A percentile compares a stretch with the other conserved stretches of the same genome.
These are phyloP conservation scores for Paramecium caudatum DNA, from an alignment of 73 alveolate genomes.

Conservation along the genomic window DNA sequence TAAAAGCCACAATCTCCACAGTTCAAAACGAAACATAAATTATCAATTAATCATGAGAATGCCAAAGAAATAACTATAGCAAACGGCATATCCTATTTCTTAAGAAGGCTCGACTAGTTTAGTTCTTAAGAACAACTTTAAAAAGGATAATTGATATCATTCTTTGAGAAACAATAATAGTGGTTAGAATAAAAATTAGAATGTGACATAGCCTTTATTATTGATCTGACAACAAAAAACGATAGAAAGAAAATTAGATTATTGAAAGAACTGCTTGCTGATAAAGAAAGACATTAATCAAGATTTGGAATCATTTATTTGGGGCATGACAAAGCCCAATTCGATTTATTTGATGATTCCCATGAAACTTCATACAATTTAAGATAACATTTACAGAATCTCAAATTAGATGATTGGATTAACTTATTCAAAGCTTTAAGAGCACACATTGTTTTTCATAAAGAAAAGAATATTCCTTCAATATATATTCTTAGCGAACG, in stretches of 20 bases:
- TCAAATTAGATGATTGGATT: conserved; percentile 40
- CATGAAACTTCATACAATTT: conserved; percentile 10
- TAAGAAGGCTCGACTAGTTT: conserved; percentile 10
- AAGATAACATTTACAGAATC: neutral
- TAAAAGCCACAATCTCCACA: neutral
- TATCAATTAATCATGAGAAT: neutral
- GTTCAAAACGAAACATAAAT: neutral
- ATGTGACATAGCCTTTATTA: conserved; percentile 27
- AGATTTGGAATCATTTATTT: conserved; percentile 35
- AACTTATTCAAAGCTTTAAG: neutral
- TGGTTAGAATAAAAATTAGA: conserved; percentile 46
- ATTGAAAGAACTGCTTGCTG: conserved; percentile 25
- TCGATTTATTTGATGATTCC: conserved; percentile 28
- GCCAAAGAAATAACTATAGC: neutral
- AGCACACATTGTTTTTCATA: conserved; percentile 16
- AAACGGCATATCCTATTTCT: conserved; percentile 21
- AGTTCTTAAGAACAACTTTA: neutral
- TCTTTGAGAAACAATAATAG: conserved; percentile 17
- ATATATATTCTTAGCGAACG: neutral
- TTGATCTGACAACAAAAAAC: conserved; percentile 45
- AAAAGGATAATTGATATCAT: neutral
- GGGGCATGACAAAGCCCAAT: conserved; percentile 21
- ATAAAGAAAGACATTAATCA: conserved; percentile 34
- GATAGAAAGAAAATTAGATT: conserved; percentile 8
- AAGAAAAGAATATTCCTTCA: conserved; percentile 12